Conservation (phyloP, 208 protist species). For the Crithidia expoeki region DNA sequence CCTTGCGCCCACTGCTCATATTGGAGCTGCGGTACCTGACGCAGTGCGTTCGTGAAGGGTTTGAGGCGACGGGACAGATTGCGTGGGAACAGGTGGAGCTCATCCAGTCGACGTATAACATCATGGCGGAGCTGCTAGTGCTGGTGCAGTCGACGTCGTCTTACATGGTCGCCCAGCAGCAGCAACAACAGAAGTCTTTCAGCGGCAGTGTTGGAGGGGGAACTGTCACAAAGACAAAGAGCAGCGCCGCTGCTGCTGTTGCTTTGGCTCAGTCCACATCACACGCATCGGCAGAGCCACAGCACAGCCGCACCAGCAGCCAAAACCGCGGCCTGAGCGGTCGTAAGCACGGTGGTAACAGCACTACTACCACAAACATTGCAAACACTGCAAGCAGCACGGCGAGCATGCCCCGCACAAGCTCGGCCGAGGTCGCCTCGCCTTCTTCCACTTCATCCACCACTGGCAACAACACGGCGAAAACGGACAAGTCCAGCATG, state of each 20-base stretch:
- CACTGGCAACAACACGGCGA: not conserved
- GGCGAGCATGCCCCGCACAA: slow-evolving; percentile 9
- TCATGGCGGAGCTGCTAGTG: slow-evolving; percentile 45
- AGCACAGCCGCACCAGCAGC: slow-evolving; percentile 21
- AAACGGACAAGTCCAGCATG: not conserved
- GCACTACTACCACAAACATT: not conserved
- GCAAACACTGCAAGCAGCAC: slow-evolving; percentile 14
- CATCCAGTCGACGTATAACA: slow-evolving; percentile 35
- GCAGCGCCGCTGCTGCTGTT: not conserved
- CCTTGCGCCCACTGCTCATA: slow-evolving; percentile 41
- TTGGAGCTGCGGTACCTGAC: slow-evolving; percentile 42
- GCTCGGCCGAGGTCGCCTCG: not conserved
- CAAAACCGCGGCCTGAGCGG: slow-evolving; percentile 2
- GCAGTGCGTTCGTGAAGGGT: slow-evolving; percentile 33
- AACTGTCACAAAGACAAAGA: slow-evolving; percentile 10
- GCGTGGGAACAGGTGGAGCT: slow-evolving; percentile 31
- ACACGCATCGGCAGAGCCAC: not conserved
- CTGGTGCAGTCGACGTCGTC: slow-evolving; percentile 46
- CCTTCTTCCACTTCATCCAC: not conserved
- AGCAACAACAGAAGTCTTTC: slow-evolving; percentile 18
- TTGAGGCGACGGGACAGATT: slow-evolving; percentile 28
- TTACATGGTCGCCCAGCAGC: slow-evolving; percentile 45
- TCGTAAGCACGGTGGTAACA: not conserved
- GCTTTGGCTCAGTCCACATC: not conserved
- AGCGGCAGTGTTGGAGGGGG: not conserved